A percentile compares a stretch with the other conserved stretches of the same genome.
These are phyloP conservation scores for Tremella fuciformis DNA, from an alignment of 768 basidiomycete species.

Conservation along the genomic window DNA sequence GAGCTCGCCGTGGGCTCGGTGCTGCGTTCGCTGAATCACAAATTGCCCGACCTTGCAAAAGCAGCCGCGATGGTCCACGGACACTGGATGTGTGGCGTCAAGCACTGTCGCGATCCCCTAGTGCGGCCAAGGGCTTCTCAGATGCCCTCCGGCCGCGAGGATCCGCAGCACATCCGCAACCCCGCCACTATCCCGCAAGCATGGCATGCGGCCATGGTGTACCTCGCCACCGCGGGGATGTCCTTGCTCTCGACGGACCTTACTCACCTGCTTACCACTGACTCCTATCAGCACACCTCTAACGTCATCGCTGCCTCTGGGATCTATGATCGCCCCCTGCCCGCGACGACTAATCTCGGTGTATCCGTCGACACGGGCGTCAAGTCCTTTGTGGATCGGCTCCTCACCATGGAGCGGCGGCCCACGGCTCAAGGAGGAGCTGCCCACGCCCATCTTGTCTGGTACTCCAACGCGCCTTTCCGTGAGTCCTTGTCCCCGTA, in stretches of 20 bases:
- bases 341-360: no score
- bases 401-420: no score
- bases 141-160: neutral
- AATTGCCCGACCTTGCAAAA: slow-evolving; percentile 1
- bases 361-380: no score
- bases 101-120: slow-evolving; percentile 1
- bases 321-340: no score
- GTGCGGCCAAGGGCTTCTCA: neutral
- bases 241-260: slow-evolving; percentile 9
- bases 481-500: no score
- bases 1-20: slow-evolving; percentile 10
- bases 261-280: no score
- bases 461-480: no score
- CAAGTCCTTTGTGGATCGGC: no score
- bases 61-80: slow-evolving; percentile 19
- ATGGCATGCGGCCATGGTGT: slow-evolving; percentile 6
- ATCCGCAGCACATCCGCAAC: neutral
- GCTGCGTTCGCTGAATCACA: slow-evolving; percentile 21
- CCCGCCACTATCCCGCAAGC: neutral
- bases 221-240: slow-evolving; percentile 1
- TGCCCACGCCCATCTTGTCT: no score
- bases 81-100: slow-evolving; percentile 13
- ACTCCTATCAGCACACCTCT: no score
- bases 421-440: no score
- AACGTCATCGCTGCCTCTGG: no score